Conservation (phyloP, 2,329 filamentous ascomycete genomes). For the Aureobasidium zeae region DNA sequence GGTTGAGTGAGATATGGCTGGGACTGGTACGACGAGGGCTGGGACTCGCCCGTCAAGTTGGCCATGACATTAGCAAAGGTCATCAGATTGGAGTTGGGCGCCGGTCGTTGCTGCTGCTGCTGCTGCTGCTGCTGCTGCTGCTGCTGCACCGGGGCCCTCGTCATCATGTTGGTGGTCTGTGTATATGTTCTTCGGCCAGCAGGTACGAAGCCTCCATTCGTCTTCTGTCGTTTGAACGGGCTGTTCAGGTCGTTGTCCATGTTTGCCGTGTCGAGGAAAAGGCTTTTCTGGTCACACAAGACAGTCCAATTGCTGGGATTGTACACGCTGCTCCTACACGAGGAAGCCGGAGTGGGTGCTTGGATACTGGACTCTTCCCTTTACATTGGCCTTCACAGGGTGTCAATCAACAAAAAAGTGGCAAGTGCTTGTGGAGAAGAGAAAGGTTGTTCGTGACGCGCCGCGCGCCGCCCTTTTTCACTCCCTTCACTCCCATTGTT, state of each 20-base stretch:
- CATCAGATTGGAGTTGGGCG: conserved; percentile 13
- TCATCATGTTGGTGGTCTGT: not conserved
- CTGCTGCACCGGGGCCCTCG: not conserved
- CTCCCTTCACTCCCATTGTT: not conserved
- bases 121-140: too few relatives aligned
- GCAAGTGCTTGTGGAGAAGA: conserved; percentile 7
- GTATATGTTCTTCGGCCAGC: conserved; percentile 31
- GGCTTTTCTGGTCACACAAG: too few relatives aligned
- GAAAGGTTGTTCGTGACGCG: conserved; percentile 1
- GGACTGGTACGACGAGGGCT: conserved; percentile 18
- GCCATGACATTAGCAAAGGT: conserved; percentile 16
- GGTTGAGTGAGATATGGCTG: conserved; percentile 43
- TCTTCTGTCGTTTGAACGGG: conserved; percentile 28
- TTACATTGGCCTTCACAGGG: too few relatives aligned
- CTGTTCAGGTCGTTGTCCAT: conserved; percentile 27
- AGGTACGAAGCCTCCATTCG: conserved; percentile 25
- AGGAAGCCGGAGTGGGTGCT: too few relatives aligned
- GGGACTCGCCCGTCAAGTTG: conserved; percentile 7
- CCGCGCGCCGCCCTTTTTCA: not conserved
- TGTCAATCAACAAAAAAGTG: conserved; percentile 12
- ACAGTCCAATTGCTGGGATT: not conserved
- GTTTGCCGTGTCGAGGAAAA: not conserved
- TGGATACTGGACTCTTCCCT: too few relatives aligned
- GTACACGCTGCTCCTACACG: too few relatives aligned
- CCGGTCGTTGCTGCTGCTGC: conserved; percentile 19